Evolutionary conservation across 371 early-diverging fungal genomes (phyloP).

Genomic region (Smittium mucronatum): DNA sequence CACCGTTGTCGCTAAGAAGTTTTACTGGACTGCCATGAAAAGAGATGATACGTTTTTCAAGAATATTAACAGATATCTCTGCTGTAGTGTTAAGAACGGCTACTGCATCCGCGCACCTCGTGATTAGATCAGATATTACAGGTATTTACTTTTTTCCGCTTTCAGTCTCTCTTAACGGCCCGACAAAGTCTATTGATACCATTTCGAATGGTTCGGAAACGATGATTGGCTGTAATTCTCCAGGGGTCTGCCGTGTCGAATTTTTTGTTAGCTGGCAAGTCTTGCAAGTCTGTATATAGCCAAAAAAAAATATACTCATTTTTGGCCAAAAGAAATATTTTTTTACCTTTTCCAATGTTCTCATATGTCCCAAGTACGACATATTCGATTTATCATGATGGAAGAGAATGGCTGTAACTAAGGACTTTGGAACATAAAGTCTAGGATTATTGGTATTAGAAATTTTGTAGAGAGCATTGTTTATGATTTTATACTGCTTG

Average conservation of each 20-base stretch:
- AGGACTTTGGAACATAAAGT: not conserved
- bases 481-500: not conserved
- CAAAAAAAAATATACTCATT: not conserved
- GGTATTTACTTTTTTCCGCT: not conserved
- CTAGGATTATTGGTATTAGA: not conserved
- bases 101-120: not conserved
- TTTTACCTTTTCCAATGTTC: not conserved
- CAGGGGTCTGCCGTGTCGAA: not conserved
- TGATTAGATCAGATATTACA: not conserved
- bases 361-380: not conserved
- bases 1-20: not conserved
- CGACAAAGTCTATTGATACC: not conserved
- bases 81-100: not conserved
- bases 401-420: not conserved
- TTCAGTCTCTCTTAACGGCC: not conserved
- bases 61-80: not conserved
- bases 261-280: not conserved
- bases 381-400: not conserved
- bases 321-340: not conserved
- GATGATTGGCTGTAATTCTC: not conserved
- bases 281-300: not conserved
- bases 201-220: not conserved
- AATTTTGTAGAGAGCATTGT: not conserved
- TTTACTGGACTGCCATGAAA: not conserved
- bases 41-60: not conserved